phyloP scores from a whole-genome alignment of 371 early-diverging fungal species.

The Zychaea mexicana region DNA sequence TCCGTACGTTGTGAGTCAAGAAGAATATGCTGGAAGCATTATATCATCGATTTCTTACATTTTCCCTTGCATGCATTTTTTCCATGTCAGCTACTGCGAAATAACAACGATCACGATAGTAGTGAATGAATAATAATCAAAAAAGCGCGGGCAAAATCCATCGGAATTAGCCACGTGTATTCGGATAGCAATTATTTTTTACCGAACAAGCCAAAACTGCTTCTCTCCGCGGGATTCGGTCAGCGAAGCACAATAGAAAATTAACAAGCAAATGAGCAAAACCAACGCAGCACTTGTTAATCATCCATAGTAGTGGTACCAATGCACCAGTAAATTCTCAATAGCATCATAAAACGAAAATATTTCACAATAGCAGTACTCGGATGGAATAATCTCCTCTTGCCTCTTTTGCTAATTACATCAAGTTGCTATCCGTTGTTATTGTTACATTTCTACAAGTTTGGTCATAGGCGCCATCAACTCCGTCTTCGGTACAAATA shows the following conservation, averaged over 20 bases:
- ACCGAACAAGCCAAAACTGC: too few relatives aligned
- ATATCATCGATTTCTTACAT: too few relatives aligned
- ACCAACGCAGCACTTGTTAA: not conserved
- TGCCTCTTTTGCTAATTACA: too few relatives aligned
- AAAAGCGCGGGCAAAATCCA: too few relatives aligned
- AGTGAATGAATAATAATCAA: too few relatives aligned
- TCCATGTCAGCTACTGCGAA: not conserved
- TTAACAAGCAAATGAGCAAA: not conserved
- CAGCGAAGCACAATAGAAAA: not conserved
- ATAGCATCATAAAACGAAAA: too few relatives aligned
- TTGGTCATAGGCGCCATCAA: not conserved
- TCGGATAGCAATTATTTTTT: not conserved
- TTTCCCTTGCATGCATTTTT: too few relatives aligned
- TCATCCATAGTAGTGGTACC: not conserved
- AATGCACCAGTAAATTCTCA: too few relatives aligned
- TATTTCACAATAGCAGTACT: too few relatives aligned
- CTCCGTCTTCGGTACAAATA: not conserved
- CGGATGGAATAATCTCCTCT: too few relatives aligned
- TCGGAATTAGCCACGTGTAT: slow-evolving; percentile 2
- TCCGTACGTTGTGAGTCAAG: not conserved
- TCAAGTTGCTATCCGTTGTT: too few relatives aligned
- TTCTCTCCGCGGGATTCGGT: not conserved
- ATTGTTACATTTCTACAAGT: not conserved
- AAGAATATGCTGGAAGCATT: not conserved
- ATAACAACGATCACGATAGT: too few relatives aligned